Base-by-base conservation (phyloP, 2,329 filamentous ascomycete species). In the Xylaria sp. region DNA sequence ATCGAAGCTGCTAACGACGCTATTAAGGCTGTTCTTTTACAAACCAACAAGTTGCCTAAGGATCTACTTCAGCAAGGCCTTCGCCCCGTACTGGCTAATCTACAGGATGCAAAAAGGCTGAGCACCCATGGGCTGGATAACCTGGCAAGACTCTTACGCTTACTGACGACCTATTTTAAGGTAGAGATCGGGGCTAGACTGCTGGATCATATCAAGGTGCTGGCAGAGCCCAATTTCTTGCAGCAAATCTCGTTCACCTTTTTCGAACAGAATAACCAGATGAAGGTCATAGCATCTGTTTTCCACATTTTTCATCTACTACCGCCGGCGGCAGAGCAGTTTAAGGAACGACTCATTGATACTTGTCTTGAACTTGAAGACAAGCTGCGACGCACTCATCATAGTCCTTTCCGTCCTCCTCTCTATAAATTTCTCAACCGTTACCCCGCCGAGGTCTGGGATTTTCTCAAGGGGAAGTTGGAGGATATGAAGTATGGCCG, bases 91-190 rank as follows among this genome's bases (percentile, higher is more conserved):
- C 82, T 99, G 42, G 94, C 97, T 77, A 99, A 97, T 77, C 86
- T 99, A 2, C 95, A 97, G 72, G 96, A 99, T 76, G 92, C 95
- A 0, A 93, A 97, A 78, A 91, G 95, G 65, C 84, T 99, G 21
- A 97, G 90, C 21, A 92, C 95, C 0, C 92, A 94, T 74, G 94
- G 94, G 2, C 84, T 99, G 4, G 94, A 98, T 78, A 97, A 97
- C 30, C 84, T 99, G 36, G 94, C 94, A 19, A 90, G 95, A 47
- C 85, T 99, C 1, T 82, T 99, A 68, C 95, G 96, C 71, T 85
- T 99, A 1, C 84, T 99, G 19, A 99, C 95, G 0, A 98, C 96
- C 68, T 99, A 99, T 79, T 99, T 99, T 82, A 99, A 99, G 81
- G 94, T 98, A 0, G 96, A 99, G 78, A 99, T 99, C 62, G 97